These are phyloP conservation scores for Candida anglica DNA, from an alignment of 805 yeast genomes.

Conservation along the genomic window DNA sequence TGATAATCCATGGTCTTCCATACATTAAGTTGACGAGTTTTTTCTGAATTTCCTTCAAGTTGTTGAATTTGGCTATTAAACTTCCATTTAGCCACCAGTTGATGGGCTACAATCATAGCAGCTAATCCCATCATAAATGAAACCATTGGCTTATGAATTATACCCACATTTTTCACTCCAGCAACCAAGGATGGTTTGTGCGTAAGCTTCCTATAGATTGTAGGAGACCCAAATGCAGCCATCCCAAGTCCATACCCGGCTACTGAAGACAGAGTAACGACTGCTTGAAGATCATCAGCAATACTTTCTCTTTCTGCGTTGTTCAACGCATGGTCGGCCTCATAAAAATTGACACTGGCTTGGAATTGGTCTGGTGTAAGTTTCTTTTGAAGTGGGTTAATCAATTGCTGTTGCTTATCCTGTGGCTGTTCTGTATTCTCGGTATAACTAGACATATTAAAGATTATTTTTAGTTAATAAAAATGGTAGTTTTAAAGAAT, in stretches of 20 bases:
- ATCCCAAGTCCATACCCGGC: constrained; percentile 23
- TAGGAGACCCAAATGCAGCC: constrained; percentile 26
- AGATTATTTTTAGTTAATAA: no score
- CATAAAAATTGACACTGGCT: constrained; percentile 35
- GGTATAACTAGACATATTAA: no score
- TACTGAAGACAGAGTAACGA: constrained; percentile 19
- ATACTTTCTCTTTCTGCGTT: constrained; percentile 26
- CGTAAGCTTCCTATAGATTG: constrained; percentile 14
- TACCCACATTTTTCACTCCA: constrained; percentile 6
- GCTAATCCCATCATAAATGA: constrained; percentile 29
- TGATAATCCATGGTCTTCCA: constrained; percentile 37
- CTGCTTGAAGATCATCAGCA: constrained; percentile 23
- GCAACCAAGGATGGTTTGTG: not conserved
- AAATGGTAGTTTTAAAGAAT: no score
- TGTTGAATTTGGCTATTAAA: constrained; percentile 16
- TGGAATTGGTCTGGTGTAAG: constrained; percentile 32
- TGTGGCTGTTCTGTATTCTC: no score
- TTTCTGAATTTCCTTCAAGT: constrained; percentile 8
- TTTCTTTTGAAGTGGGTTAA: constrained; percentile 23
- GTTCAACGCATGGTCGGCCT: constrained; percentile 35
- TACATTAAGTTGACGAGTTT: constrained; percentile 16
- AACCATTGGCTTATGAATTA: constrained; percentile 27
- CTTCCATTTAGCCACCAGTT: constrained; percentile 17
- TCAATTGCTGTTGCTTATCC: not conserved
- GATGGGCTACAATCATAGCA: constrained; percentile 20